Evolutionary conservation across 345 rosid genomes (phyloP), one percentile per base, ranked within the genome.

Genomic region (Eucalyptus regnans): DNA sequence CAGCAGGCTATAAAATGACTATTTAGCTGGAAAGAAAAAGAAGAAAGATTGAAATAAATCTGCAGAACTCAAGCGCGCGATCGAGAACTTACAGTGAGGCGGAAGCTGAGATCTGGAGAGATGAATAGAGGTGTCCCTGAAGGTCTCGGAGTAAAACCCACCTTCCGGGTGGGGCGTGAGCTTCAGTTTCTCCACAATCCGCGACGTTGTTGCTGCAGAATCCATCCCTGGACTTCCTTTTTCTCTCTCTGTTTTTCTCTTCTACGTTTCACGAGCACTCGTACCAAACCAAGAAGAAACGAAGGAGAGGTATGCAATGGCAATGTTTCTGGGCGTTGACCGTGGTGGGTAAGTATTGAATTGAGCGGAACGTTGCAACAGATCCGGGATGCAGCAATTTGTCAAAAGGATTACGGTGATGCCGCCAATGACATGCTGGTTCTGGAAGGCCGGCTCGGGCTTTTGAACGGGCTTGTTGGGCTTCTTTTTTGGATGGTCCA

Each of bases 21-120:
- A 17, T 33, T 5, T 27, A 33, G 44, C 11, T 41, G 48, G 84
- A 76, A 41, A 41, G 31, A 64, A 15, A 41, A 41, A 41, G 48
- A 20, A 41, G 29, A 76, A 6, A 76, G 27, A 41, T 12, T 2
- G 84, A 51, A 49, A 31, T 22, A 3, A 86, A 46, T 60, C 37
- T 46, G 52, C 23, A 54, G 64, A 86, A 37, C 43, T 43, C 29
- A 25, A 37, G 16, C 7, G 56, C 79, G 27, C 31, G 58, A 20
- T 66, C 84, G 22, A 76, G 84, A 25, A 20, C 94, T 92, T 92
- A 96, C 98, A 97, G 48, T 81, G 48, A 51, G 98, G 88, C n/a
- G 99, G 98, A 87, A 96, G 99, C 51, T 93, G 98, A 91, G 98
- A 93, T 79, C 93, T 95, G 94, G 98, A 91, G 92, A 97, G 96